A percentile compares a stretch with the other conserved stretches of the same genome.
phyloP scores from a whole-genome alignment of 495 filamentous ascomycete genomes.

The Xylaria scruposa region DNA sequence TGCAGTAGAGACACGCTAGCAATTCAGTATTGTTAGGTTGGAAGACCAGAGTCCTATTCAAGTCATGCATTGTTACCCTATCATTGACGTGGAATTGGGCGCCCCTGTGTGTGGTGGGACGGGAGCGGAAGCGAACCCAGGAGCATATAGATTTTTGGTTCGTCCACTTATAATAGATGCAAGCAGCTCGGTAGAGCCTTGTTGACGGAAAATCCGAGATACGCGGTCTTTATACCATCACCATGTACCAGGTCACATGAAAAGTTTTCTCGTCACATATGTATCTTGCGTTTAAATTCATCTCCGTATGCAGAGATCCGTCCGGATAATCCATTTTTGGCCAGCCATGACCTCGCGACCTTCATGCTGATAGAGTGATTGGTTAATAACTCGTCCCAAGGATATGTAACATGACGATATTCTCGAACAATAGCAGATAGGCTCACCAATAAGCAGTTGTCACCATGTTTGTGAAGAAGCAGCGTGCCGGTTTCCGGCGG shows the following conservation, averaged over 20 bases:
- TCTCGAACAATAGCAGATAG: background rate
- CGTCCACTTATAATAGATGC: background rate
- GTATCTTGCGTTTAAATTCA: conserved; percentile 16
- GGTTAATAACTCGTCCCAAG: background rate
- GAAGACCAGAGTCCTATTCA: background rate
- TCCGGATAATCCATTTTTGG: conserved; percentile 93
- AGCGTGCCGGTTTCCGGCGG: conserved; percentile 81
- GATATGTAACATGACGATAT: background rate
- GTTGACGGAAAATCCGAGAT: background rate
- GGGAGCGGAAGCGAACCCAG: background rate
- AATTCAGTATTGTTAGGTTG: background rate
- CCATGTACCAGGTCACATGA: background rate
- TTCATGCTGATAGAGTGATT: conserved; percentile 64
- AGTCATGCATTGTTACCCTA: background rate
- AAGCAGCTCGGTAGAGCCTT: background rate
- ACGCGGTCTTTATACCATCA: background rate
- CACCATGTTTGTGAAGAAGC: conserved; percentile 86
- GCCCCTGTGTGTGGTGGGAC: background rate
- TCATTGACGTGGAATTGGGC: background rate
- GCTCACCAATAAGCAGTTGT: conserved; percentile 77
- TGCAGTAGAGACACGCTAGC: background rate
- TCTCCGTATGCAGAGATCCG: conserved; percentile 74
- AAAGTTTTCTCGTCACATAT: background rate
- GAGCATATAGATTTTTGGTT: background rate
- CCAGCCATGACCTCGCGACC: conserved; percentile 78